These are phyloP conservation scores for Yamadazyma oceani DNA, from an alignment of 1,139 yeast species.

Conservation along the genomic window DNA sequence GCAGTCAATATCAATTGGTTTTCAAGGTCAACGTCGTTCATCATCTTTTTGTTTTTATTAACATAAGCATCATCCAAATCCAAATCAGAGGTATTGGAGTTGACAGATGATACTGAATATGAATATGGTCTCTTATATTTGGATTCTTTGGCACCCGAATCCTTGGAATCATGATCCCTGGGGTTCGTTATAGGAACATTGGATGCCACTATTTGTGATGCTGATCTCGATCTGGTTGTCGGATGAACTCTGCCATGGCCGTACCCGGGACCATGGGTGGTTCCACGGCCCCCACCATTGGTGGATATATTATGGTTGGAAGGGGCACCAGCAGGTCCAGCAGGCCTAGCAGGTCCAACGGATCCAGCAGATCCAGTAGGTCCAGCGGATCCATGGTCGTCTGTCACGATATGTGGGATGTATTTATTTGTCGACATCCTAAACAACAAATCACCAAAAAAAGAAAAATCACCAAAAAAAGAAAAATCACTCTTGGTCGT, in stretches of 20 bases:
- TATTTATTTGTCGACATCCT: slow-evolving; percentile 1
- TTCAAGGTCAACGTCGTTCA: slow-evolving; percentile 37
- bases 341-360: too few species aligned
- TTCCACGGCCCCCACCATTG: too few species aligned
- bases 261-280: too few species aligned
- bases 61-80: slow-evolving; percentile 10
- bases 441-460: neutral
- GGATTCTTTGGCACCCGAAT: slow-evolving; percentile 1
- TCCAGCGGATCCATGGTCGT: neutral
- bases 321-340: too few species aligned
- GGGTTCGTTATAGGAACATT: slow-evolving; percentile 1
- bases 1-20: slow-evolving; percentile 40
- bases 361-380: too few species aligned
- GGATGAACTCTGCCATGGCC: slow-evolving; percentile 2
- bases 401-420: neutral
- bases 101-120: slow-evolving; percentile 11
- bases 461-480: too few species aligned
- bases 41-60: slow-evolving; percentile 14
- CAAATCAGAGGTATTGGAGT: slow-evolving; percentile 8
- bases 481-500: too few species aligned
- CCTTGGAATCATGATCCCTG: neutral
- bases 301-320: too few species aligned
- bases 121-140: slow-evolving; percentile 9
- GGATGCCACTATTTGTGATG: slow-evolving; percentile 7
- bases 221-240: slow-evolving; percentile 10